A percentile compares a stretch with the other conserved stretches of the same genome.
Evolutionary conservation across 208 protist genomes (phyloP).

Genomic region (Polymyxa betae): DNA sequence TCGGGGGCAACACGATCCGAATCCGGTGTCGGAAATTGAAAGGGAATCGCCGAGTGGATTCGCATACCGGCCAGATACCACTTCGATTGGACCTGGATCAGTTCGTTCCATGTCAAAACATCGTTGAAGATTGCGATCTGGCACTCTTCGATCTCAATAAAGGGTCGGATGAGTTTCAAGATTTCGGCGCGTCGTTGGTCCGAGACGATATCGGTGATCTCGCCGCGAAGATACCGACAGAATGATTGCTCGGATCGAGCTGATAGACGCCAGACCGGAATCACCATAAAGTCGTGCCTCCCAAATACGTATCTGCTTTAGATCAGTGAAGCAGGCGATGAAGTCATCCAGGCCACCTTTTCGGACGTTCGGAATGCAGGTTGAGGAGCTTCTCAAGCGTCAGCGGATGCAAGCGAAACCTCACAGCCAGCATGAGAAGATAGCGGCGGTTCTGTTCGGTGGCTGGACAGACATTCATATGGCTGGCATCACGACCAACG

Average conservation of each 20-base stretch:
- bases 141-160: slow-evolving; percentile 43
- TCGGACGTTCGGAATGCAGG: not conserved
- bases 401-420: slow-evolving; percentile 28
- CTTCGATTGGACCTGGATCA: slow-evolving; percentile 4
- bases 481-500: not conserved
- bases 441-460: not conserved
- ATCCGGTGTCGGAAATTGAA: too few relatives aligned
- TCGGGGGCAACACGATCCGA: not conserved
- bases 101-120: slow-evolving; percentile 29
- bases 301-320: not conserved
- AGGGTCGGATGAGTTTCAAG: not conserved
- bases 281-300: slow-evolving; percentile 13
- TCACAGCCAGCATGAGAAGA: not conserved
- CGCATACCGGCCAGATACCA: slow-evolving; percentile 18
- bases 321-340: not conserved
- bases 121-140: slow-evolving; percentile 16
- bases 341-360: not conserved
- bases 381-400: not conserved
- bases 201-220: not conserved
- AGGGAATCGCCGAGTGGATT: not conserved
- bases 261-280: not conserved
- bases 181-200: not conserved
- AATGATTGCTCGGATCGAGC: not conserved
- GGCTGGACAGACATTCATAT: not conserved
- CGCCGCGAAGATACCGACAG: not conserved